Conservation (phyloP, 2,329 filamentous ascomycete genomes). For the Pezicula neosporulosa region DNA sequence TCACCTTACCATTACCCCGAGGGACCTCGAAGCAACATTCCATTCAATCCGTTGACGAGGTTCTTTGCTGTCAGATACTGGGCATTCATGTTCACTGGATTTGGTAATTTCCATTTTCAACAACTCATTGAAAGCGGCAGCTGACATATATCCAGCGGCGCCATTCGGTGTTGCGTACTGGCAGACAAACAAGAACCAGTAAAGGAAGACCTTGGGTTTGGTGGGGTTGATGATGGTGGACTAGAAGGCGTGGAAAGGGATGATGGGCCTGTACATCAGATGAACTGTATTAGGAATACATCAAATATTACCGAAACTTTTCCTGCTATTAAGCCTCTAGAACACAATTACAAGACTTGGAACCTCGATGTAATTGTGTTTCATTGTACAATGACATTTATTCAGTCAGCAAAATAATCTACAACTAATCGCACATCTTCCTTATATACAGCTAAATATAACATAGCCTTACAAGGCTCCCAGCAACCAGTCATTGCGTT, state of each 20-base stretch:
- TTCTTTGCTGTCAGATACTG: constrained; percentile 84
- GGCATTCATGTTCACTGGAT: constrained; percentile 56
- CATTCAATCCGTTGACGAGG: constrained; percentile 92
- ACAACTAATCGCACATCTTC: neutral
- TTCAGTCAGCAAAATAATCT: neutral
- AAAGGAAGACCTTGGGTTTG: neutral
- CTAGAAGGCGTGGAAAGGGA: neutral
- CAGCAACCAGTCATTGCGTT: constrained; percentile 16
- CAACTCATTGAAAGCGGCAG: neutral
- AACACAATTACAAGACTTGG: neutral
- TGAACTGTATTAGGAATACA: neutral
- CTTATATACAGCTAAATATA: neutral
- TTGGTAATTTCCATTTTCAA: constrained; percentile 41
- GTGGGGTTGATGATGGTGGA: neutral
- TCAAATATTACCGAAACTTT: neutral
- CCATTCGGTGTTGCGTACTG: constrained; percentile 59
- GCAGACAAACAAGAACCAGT: constrained; percentile 36
- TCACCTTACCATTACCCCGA: constrained; percentile 99
- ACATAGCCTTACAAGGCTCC: constrained; percentile 9
- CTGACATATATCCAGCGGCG: constrained; percentile 31
- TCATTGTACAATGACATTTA: no score
- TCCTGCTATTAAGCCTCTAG: neutral
- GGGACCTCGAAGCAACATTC: constrained; percentile 89
- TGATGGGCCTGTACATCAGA: neutral
- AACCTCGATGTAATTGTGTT: no score